Conservation (phyloP, 2,329 filamentous ascomycete species). For the Drechslerella coelobrocha region DNA sequence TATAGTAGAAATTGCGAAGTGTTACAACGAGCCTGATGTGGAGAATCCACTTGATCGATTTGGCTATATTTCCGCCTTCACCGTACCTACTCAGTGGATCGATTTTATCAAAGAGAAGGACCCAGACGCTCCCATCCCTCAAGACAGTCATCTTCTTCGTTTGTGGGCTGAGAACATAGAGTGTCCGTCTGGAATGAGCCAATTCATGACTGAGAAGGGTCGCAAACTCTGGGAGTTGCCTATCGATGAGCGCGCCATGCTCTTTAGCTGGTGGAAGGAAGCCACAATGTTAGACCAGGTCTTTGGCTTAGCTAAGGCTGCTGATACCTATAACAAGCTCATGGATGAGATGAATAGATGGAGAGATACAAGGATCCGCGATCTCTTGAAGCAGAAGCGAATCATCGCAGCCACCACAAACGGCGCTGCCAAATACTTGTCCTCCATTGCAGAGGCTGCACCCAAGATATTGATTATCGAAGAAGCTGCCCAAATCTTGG, state of each 20-base stretch:
- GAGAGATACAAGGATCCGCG: constrained; percentile 58
- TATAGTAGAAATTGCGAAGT: constrained; percentile 64
- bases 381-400: constrained; percentile 63
- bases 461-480: constrained; percentile 72
- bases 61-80: constrained; percentile 34
- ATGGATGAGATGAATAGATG: constrained; percentile 60
- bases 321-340: constrained; percentile 60
- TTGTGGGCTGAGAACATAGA: constrained; percentile 63
- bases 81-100: constrained; percentile 9
- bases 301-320: constrained; percentile 58
- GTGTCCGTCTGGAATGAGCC: constrained; percentile 60
- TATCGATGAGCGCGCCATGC: constrained; percentile 56
- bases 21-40: constrained; percentile 62
- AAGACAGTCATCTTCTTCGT: constrained; percentile 58
- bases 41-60: constrained; percentile 48
- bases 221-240: constrained; percentile 65
- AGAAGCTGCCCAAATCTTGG: constrained; percentile 76
- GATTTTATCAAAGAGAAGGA: constrained; percentile 51
- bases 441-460: constrained; percentile 63
- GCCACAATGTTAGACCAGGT: constrained; percentile 64
- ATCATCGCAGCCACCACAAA: constrained; percentile 77
- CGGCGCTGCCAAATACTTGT: constrained; percentile 68
- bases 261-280: constrained; percentile 60
- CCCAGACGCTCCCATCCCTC: constrained; percentile 62
- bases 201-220: constrained; percentile 46